Evolutionary conservation across 164 flowering plant species (phyloP).

Genomic region (Berberis vulgaris): DNA sequence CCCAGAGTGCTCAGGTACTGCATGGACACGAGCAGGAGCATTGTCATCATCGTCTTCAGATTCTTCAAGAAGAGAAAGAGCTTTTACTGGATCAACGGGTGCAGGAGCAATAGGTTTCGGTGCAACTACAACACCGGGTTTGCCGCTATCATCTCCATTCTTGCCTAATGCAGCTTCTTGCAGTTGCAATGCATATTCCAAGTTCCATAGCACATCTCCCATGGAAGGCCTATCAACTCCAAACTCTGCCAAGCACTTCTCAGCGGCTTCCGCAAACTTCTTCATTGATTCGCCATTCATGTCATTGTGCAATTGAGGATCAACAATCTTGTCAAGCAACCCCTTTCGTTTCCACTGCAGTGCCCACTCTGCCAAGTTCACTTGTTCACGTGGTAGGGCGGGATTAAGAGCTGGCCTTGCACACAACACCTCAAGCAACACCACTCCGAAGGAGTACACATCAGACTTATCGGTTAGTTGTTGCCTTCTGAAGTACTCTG

Average conservation of each 20-base stretch:
- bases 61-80: not conserved
- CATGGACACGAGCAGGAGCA: not conserved
- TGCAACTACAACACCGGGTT: not conserved
- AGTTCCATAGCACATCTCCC: constrained; percentile 14
- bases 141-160: not conserved
- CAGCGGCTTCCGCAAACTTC: constrained; percentile 10
- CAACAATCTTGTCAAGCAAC: constrained; percentile 7
- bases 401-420: constrained; percentile 12
- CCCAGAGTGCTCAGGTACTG: too few species aligned
- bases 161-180: not conserved
- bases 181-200: constrained; percentile 13
- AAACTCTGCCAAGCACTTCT: constrained; percentile 10
- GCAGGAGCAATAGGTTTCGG: not conserved
- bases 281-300: constrained; percentile 6
- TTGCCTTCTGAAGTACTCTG: constrained; percentile 17
- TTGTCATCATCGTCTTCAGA: not conserved
- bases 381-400: constrained; percentile 6
- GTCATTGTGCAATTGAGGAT: constrained; percentile 1
- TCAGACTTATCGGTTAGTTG: constrained; percentile 17
- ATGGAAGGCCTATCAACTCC: constrained; percentile 11
- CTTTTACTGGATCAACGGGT: not conserved
- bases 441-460: constrained; percentile 20
- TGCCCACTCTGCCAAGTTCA: constrained; percentile 16
- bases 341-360: constrained; percentile 12
- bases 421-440: constrained; percentile 15